Base-by-base conservation (phyloP, 73 alveolate genomes). In the Uronychia binucleata region DNA sequence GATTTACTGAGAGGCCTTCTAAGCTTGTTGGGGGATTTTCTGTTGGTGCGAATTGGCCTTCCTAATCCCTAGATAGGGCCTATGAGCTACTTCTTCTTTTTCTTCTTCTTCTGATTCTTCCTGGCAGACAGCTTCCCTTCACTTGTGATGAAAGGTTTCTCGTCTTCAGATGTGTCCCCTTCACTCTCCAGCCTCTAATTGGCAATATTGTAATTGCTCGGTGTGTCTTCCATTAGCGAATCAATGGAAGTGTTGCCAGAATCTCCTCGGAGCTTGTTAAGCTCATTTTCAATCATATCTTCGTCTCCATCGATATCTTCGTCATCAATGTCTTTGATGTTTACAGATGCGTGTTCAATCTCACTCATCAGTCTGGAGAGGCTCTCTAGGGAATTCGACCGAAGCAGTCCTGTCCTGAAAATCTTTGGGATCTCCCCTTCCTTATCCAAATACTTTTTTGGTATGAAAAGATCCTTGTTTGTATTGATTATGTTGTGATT, bases 331-430 rank as follows among this genome's bases (percentile, higher is more conserved):
- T 81, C 88, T 1, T 27, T 46, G 67, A 46, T 46, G 67, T 46
- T 27, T 19, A 31, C 86, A 11, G 86, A 79, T 28, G 57, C 88
- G 19, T 81, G 75, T 26, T 58, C 88, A 1, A 81, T 81, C 76
- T 89, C 95, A 78, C 95, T 89, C 95, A 89, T 89, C 34, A 89
- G 67, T 84, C 87, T 57, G 30, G 92, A 83, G 30, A 89, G 89
- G 75, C 89, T 77, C 26, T 83, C 28, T 28, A 84, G 80, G 0
- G 95, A 84, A 57, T 89, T 87, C n/a, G 92, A 77, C 33, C 75
- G 77, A 25, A 86, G 78, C 33, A 86, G 78, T 11, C 92, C 92
- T n/a, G 86, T 79, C 59, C 92, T 78, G 79, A 86, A 79, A 33
- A 86, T 35, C 79, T 86, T 86, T 13, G 92, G 92, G 1, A 86